phyloP scores from a whole-genome alignment of 192 early-diverging fungal genomes.

The Coemansia sp. region DNA sequence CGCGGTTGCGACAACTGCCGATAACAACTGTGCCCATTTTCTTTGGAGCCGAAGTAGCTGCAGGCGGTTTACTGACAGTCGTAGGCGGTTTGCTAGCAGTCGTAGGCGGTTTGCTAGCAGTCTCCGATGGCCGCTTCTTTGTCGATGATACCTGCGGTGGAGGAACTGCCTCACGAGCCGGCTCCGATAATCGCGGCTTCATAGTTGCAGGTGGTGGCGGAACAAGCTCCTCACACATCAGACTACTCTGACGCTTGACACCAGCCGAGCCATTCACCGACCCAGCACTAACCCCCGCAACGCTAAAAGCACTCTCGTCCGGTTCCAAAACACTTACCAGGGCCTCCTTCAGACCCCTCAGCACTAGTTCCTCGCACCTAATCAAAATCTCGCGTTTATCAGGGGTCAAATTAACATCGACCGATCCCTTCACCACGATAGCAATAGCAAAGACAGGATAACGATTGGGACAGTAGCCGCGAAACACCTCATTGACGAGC shows the following conservation, averaged over 20 bases:
- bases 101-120: background rate
- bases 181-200: background rate
- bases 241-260: background rate
- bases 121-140: background rate
- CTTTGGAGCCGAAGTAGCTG: conserved; percentile 2
- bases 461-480: conserved; percentile 62
- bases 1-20: conserved; percentile 33
- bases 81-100: background rate
- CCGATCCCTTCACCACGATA: conserved; percentile 50
- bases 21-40: conserved; percentile 23
- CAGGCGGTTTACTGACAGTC: background rate
- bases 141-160: background rate
- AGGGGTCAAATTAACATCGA: conserved; percentile 94
- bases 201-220: background rate
- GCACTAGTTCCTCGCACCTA: conserved; percentile 62
- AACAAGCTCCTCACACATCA: background rate
- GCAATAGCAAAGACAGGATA: conserved; percentile 79
- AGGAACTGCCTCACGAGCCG: background rate
- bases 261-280: background rate
- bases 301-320: conserved; percentile 17
- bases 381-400: conserved; percentile 91
- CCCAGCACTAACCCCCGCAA: conserved; percentile 3
- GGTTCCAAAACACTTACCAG: conserved; percentile 24
- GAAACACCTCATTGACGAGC: conserved; percentile 83
- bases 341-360: conserved; percentile 12